Evolutionary conservation across 495 filamentous ascomycete genomes (phyloP), one percentile per base, ranked within the genome.

Genomic region (Neurospora sp.): DNA sequence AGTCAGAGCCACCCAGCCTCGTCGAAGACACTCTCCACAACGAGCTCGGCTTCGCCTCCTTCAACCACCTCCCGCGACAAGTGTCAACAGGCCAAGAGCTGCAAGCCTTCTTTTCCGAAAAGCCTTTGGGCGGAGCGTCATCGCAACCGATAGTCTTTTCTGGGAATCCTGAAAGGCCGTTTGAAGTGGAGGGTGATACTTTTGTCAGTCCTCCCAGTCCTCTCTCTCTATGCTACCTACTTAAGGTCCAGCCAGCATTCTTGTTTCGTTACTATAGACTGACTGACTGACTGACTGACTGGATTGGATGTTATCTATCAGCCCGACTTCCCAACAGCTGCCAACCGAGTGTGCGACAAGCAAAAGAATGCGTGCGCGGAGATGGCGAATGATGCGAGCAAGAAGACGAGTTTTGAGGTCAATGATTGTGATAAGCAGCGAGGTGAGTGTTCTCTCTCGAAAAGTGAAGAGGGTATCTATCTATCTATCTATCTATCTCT

Each of bases 171-270:
- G 71, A 76, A 42, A 74, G 82, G 39, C 85, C 84, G 14, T 88
- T 85, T 74, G 81, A 76, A 61, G 84, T 86, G 4, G 78, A 83
- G 22, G 83, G 84, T 1, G 73, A 83, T 71, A 85, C 82, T 4
- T 87, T 87, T 75, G 85, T 87, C 35, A 35, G 35, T 35, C 27
- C 27, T 3, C 2, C 31, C 31, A 35, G 31, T 35, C 5, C 35
- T 31, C 27, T 31, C 22, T 27, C 27, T 31, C 27, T 31, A 31
- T 31, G 27, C 27, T 31, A 31, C 27, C 27, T 31, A 31, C 27
- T 31, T 31, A 31, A 31, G 27, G 27, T 31, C 27, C 27, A 31
- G 27, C 27, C 27, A 35, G 35, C 35, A 35, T 35, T 35, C 35
- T 35, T 35, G 35, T 0, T 35, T 6, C 27, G 27, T 35, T 6